A percentile compares a stretch with the other conserved stretches of the same genome.
phyloP scores from a whole-genome alignment of 2,329 filamentous ascomycete species.

The Fusarium albosuccineum region DNA sequence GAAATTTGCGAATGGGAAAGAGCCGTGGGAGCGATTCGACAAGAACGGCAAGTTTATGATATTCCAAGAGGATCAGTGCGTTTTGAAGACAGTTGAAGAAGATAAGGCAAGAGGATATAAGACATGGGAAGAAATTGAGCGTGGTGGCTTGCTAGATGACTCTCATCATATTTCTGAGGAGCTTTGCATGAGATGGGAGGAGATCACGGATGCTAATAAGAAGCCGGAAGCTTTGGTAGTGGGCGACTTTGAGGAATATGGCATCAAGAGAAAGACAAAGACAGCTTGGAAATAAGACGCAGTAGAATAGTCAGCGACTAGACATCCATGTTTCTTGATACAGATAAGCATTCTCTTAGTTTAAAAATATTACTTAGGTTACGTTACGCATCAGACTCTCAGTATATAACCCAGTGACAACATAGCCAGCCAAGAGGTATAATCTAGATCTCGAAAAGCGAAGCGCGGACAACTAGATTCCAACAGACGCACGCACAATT shows the following conservation, averaged over 20 bases:
- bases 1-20: constrained; percentile 6
- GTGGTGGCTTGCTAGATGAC: not conserved
- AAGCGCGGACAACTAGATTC: too few species aligned
- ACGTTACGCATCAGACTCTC: too few species aligned
- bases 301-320: too few species aligned
- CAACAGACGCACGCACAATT: too few species aligned
- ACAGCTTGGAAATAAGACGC: not conserved
- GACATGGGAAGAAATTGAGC: not conserved
- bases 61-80: constrained; percentile 7
- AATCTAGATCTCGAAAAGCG: too few species aligned
- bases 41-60: not conserved
- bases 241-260: constrained; percentile 1
- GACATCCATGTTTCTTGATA: too few species aligned
- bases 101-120: not conserved
- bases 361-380: too few species aligned
- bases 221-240: constrained; percentile 1
- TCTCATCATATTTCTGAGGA: constrained; percentile 2
- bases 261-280: constrained; percentile 1
- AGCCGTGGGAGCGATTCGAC: constrained; percentile 14
- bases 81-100: constrained; percentile 30
- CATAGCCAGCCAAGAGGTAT: too few species aligned
- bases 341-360: too few species aligned
- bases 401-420: too few species aligned
- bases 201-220: not conserved
- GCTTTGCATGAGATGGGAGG: constrained; percentile 10